phyloP scores from a whole-genome alignment of 164 flowering plant genomes.

The Santalum album region DNA sequence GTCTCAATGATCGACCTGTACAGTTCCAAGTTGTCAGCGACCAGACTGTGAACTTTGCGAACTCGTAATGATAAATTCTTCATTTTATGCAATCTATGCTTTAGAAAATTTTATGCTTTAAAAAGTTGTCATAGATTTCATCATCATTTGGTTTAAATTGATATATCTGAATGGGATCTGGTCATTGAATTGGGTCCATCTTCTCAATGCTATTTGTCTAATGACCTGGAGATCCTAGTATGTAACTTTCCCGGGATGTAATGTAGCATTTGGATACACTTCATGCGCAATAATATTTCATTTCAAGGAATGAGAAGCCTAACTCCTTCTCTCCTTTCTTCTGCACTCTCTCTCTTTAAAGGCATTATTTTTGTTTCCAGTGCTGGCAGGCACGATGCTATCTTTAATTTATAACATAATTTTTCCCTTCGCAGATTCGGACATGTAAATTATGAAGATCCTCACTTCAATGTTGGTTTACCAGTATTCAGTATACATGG shows the following conservation, averaged over 20 bases:
- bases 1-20: constrained; percentile 84
- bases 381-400: background rate
- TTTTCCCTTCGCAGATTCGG: constrained; percentile 61
- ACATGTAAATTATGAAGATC: constrained; percentile 98
- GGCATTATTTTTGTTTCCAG: too few relatives aligned
- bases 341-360: too few relatives aligned
- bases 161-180: too few relatives aligned
- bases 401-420: background rate
- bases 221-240: too few relatives aligned
- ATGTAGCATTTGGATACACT: too few relatives aligned
- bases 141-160: too few relatives aligned
- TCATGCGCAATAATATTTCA: too few relatives aligned
- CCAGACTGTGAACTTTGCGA: constrained; percentile 85
- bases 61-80: constrained; percentile 37
- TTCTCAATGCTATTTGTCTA: too few relatives aligned
- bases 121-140: too few relatives aligned
- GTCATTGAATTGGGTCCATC: too few relatives aligned
- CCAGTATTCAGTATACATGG: constrained; percentile 99
- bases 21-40: constrained; percentile 99
- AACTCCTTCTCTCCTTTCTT: background rate
- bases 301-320: too few relatives aligned
- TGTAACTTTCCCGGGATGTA: too few relatives aligned
- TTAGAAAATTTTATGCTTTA: background rate
- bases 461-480: constrained; percentile 94
- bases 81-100: background rate